phyloP scores from a whole-genome alignment of 768 basidiomycete genomes.

The Paxillus involutus region DNA sequence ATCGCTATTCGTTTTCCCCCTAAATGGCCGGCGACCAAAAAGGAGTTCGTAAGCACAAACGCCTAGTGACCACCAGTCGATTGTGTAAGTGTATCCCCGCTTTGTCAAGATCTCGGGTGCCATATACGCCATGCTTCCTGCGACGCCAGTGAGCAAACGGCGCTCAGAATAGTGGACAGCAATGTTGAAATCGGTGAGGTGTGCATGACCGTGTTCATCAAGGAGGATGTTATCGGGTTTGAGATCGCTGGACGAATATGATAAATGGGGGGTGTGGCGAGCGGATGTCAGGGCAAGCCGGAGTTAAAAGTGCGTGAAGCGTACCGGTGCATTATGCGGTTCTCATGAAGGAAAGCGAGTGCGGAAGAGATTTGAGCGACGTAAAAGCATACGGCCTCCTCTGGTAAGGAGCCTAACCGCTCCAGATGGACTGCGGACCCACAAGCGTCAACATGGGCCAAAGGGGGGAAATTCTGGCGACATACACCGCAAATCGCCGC shows the following conservation, averaged over 20 bases:
- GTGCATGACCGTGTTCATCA: conserved; percentile 93
- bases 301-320: conserved; percentile 18
- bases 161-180: conserved; percentile 94
- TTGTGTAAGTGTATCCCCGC: conserved; percentile 90
- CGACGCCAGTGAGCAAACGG: conserved; percentile 82
- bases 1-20: conserved; percentile 90
- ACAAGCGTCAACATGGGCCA: conserved; percentile 1
- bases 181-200: conserved; percentile 98
- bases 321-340: conserved; percentile 94
- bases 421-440: conserved; percentile 77
- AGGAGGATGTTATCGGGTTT: conserved; percentile 98
- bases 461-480: background rate
- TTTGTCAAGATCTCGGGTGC: conserved; percentile 88
- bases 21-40: conserved; percentile 89
- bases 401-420: conserved; percentile 68
- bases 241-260: conserved; percentile 61
- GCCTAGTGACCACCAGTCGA: conserved; percentile 98
- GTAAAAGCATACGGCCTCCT: conserved; percentile 84
- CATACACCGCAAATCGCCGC: conserved; percentile 91
- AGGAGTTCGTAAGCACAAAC: conserved; percentile 91
- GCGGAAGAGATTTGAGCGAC: conserved; percentile 89
- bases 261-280: background rate
- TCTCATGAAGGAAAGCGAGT: conserved; percentile 87
- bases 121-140: conserved; percentile 99
- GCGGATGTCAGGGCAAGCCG: background rate